These are phyloP conservation scores for Hypoxylon sp. DNA, from an alignment of 2,329 filamentous ascomycete species.

Conservation along the genomic window DNA sequence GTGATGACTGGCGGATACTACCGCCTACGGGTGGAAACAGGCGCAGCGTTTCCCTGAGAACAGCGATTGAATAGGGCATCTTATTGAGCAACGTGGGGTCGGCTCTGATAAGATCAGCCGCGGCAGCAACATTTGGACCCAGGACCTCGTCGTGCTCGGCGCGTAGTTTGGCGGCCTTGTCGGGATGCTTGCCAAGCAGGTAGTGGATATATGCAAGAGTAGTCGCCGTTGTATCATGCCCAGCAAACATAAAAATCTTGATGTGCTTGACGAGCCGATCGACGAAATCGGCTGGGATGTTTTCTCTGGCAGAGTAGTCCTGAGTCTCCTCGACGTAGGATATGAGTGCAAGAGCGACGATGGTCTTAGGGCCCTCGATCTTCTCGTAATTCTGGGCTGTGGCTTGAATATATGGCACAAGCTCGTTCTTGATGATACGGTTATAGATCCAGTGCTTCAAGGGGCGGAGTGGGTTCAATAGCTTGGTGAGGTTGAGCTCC, in stretches of 20 bases:
- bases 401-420: conserved; percentile 46
- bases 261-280: conserved; percentile 45
- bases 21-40: conserved; percentile 61
- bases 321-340: conserved; percentile 42
- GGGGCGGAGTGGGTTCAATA: conserved; percentile 39
- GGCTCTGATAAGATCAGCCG: conserved; percentile 54
- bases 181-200: conserved; percentile 43
- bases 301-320: conserved; percentile 23
- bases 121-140: conserved; percentile 54
- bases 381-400: conserved; percentile 44
- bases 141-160: conserved; percentile 57
- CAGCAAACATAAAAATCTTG: conserved; percentile 51
- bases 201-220: conserved; percentile 46
- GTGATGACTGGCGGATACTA: conserved; percentile 53
- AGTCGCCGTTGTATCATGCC: conserved; percentile 51
- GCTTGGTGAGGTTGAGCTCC: conserved; percentile 35
- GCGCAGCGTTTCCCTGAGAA: conserved; percentile 65
- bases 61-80: conserved; percentile 63
- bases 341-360: conserved; percentile 47
- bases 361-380: conserved; percentile 45
- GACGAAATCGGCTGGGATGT: conserved; percentile 40
- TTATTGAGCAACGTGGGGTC: conserved; percentile 61
- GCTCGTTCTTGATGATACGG: conserved; percentile 45
- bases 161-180: conserved; percentile 41
- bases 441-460: conserved; percentile 47